phyloP scores from a whole-genome alignment of 352 stramenopile species.

The Globisporangium parvum region DNA sequence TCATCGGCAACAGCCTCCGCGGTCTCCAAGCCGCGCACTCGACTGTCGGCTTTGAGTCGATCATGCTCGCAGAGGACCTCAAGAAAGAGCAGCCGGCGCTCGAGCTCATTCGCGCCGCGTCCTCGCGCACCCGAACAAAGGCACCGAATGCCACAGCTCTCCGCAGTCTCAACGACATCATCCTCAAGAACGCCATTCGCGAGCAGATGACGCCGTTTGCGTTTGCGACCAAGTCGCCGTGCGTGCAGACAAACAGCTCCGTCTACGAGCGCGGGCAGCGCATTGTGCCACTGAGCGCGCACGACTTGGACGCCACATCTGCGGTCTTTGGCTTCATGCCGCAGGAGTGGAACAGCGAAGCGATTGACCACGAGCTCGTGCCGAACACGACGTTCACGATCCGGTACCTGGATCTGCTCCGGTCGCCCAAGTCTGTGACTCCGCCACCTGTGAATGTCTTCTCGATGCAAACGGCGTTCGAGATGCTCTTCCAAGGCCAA shows the following conservation, averaged over 20 bases:
- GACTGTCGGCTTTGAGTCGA: conserved; percentile 37
- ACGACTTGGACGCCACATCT: conserved; percentile 33
- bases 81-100: conserved; percentile 26
- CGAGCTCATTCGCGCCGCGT: conserved; percentile 17
- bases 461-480: conserved; percentile 14
- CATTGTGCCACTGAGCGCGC: conserved; percentile 25
- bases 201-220: conserved; percentile 23
- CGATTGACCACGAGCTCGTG: conserved; percentile 9
- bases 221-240: conserved; percentile 26
- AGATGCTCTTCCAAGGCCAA: conserved; percentile 38
- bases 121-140: conserved; percentile 10
- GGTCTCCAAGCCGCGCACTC: conserved; percentile 42
- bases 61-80: conserved; percentile 38
- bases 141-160: neutral
- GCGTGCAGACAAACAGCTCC: conserved; percentile 22
- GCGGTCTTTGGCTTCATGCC: conserved; percentile 41
- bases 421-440: conserved; percentile 2
- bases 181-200: conserved; percentile 36
- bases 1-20: conserved; percentile 39
- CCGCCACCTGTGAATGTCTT: conserved; percentile 12
- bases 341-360: conserved; percentile 45
- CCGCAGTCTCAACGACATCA: conserved; percentile 17
- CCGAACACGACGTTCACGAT: conserved; percentile 11
- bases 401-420: conserved; percentile 9
- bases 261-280: conserved; percentile 11